Evolutionary conservation across 352 stramenopile species (phyloP).

Genomic region (Bremia lactucae): DNA sequence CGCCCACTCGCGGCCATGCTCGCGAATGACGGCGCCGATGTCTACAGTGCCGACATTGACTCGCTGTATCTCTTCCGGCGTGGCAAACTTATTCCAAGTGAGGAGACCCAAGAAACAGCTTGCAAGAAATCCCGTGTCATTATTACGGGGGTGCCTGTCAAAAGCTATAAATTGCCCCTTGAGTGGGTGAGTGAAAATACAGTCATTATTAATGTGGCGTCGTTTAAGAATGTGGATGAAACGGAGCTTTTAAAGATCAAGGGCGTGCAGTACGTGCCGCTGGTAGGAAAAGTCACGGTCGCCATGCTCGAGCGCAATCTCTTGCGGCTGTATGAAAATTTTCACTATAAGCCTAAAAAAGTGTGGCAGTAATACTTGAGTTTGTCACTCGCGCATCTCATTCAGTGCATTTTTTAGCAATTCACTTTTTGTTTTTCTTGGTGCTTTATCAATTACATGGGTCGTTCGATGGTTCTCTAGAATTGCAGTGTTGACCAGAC

Average conservation of each 20-base stretch:
- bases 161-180: conserved; percentile 89
- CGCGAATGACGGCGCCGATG: conserved; percentile 89
- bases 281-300: conserved; percentile 96
- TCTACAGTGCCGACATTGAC: conserved; percentile 94
- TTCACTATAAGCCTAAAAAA: conserved; percentile 86
- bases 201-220: conserved; percentile 93
- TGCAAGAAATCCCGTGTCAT: conserved; percentile 87
- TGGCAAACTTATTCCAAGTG: conserved; percentile 80
- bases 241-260: conserved; percentile 82
- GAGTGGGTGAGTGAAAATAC: conserved; percentile 87
- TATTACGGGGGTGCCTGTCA: conserved; percentile 90
- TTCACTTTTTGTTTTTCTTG: no score
- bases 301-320: conserved; percentile 94
- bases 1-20: conserved; percentile 92
- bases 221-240: conserved; percentile 94
- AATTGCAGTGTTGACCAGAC: no score
- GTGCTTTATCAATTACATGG: no score
- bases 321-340: conserved; percentile 92
- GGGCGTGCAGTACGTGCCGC: conserved; percentile 90
- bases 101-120: conserved; percentile 81
- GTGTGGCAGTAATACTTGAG: conserved; percentile 82
- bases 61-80: conserved; percentile 92
- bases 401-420: no score
- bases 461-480: no score
- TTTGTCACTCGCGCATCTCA: no score